Base-by-base conservation (phyloP, 768 basidiomycete species). In the Lanmaoa rubissima region DNA sequence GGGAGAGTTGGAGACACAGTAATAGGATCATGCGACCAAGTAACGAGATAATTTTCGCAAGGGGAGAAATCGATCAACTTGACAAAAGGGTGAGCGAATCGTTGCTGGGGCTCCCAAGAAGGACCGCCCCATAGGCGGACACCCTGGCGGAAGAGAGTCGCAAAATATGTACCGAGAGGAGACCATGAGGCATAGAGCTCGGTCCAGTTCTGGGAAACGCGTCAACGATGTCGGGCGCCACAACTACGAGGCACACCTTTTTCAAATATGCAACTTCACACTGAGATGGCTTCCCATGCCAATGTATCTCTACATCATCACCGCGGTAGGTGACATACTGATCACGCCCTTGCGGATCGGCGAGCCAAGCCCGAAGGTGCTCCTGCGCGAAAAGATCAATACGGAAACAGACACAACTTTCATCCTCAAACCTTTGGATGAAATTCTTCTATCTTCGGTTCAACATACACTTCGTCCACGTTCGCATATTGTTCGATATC, bases 141-240 rank as follows among this genome's bases (percentile, higher is more conserved):
- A 72, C 97, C 97, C 72, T 93, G 94, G 40, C 93, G 85, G 71
- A 98, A 95, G 46, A 98, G 82, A 2, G 96, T 94, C 39, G 94
- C 88, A 59, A 98, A 80, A 69, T 88, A 92, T n/a, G 95, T 98
- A 35, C 97, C 97, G 51, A 89, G 80, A 19, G 95, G 95, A 21
- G 97, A 98, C 97, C 97, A 99, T 32, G 90, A 88, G 19, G 94
- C 87, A 74, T 96, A 99, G 49, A 96, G 83, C 55, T 98, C 94
- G 67, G 92, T 97, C 94, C 97, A 98, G 69, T 90, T 89, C 92
- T 93, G 65, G 4, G 41, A 55, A 62, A 57, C 31, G 41, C 41
- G 60, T 61, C 21, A 68, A 53, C 34, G 8, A 48, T 48, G 39
- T 47, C 51, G 16, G 40, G 39, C 32, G 24, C 38, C 44, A 39